Conservation (phyloP, 768 basidiomycete species). For the Punctularia strigosozonata region DNA sequence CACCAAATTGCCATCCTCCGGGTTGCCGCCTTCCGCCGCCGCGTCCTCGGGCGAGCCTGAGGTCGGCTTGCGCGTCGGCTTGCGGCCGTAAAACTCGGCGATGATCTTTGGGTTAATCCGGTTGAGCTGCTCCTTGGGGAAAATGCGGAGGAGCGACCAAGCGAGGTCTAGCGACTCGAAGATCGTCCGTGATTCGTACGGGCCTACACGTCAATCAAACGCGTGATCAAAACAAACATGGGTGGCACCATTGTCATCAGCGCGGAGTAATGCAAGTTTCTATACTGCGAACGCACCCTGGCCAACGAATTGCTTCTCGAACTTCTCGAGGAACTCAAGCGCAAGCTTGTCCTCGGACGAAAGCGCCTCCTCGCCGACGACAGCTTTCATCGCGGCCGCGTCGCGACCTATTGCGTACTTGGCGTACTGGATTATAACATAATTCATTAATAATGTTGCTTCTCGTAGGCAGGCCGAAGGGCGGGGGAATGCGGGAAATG, state of each 20-base stretch:
- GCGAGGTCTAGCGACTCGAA: conserved; percentile 97
- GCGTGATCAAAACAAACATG: neutral
- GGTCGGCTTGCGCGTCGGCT: conserved; percentile 53
- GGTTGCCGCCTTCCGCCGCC: conserved; percentile 34
- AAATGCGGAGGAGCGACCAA: conserved; percentile 93
- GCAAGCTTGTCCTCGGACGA: conserved; percentile 94
- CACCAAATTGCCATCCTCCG: no score
- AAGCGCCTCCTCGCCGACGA: conserved; percentile 96
- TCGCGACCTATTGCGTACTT: conserved; percentile 98
- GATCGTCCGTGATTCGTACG: conserved; percentile 91
- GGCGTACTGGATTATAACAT: conserved; percentile 56
- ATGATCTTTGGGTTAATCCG: conserved; percentile 97
- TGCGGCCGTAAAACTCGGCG: conserved; percentile 84
- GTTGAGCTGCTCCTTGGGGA: conserved; percentile 98
- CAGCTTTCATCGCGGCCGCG: conserved; percentile 97
- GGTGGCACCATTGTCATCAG: neutral
- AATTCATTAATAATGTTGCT: no score
- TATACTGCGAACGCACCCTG: conserved; percentile 50
- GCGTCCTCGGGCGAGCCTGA: conserved; percentile 37
- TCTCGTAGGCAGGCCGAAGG: no score
- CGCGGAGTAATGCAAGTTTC: conserved; percentile 1
- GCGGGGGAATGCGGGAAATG: conserved; percentile 1
- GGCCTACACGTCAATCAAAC: conserved; percentile 36
- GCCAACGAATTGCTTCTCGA: conserved; percentile 94
- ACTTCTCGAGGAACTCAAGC: conserved; percentile 94